Percentiles rank a stretch among this genome's conserved stretches.
These are phyloP conservation scores for Byssochlamys sp. DNA, from an alignment of 2,329 filamentous ascomycete species.

Conservation along the genomic window DNA sequence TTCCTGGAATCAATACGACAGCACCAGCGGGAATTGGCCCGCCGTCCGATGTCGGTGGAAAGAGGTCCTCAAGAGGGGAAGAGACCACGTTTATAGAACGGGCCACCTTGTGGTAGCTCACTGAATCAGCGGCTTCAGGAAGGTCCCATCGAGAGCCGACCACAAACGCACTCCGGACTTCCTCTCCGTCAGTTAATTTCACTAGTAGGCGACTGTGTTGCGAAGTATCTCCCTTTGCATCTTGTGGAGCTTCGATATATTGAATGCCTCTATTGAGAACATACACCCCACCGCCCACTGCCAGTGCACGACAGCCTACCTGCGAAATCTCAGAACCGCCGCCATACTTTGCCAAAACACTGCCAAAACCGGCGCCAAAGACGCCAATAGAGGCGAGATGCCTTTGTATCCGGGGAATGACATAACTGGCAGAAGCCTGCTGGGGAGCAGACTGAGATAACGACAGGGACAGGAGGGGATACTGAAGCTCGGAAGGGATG, in stretches of 20 bases:
- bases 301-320: conserved; percentile 78
- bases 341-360: conserved; percentile 86
- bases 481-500: conserved; percentile 58
- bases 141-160: conserved; percentile 32
- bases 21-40: conserved; percentile 64
- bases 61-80: conserved; percentile 55
- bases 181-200: conserved; percentile 28
- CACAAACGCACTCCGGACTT: conserved; percentile 26
- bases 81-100: conserved; percentile 61
- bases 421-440: conserved; percentile 54
- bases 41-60: conserved; percentile 63
- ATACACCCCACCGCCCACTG: conserved; percentile 84
- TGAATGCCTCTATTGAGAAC: conserved; percentile 65
- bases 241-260: conserved; percentile 10
- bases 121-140: conserved; percentile 10
- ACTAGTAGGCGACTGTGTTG: conserved; percentile 17
- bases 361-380: conserved; percentile 80
- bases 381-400: conserved; percentile 79
- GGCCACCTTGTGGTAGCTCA: conserved; percentile 35
- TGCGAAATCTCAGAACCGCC: conserved; percentile 81
- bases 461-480: conserved; percentile 60
- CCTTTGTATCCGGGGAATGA: conserved; percentile 62
- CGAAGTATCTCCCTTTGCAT: conserved; percentile 4
- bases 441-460: conserved; percentile 54
- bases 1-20: conserved; percentile 32